These are phyloP conservation scores for Talaromyces stipitatus DNA, from an alignment of 495 filamentous ascomycete species.

Conservation along the genomic window DNA sequence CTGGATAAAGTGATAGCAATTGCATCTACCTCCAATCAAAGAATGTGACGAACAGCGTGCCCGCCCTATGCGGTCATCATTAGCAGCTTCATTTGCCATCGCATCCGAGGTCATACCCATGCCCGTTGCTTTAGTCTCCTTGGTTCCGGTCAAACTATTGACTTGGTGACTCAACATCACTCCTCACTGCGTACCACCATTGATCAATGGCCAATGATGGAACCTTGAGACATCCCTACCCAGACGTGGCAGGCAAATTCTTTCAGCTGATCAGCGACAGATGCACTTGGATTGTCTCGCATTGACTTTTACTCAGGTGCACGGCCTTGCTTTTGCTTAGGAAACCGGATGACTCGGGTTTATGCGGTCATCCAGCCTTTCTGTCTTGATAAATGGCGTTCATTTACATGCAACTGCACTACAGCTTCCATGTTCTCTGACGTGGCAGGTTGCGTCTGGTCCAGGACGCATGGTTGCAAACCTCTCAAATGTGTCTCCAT, in stretches of 20 bases:
- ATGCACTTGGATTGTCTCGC: slow-evolving; percentile 41
- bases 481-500: slow-evolving; percentile 1
- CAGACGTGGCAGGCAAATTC: slow-evolving; percentile 15
- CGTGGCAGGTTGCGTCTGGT: slow-evolving; percentile 40
- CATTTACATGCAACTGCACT: slow-evolving; percentile 38
- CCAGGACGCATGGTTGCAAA: slow-evolving; percentile 9
- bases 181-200: slow-evolving; percentile 1
- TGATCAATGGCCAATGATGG: slow-evolving; percentile 3
- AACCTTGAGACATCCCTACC: neutral
- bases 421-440: slow-evolving; percentile 40
- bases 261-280: slow-evolving; percentile 42
- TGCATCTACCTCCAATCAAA: slow-evolving; percentile 6
- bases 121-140: neutral
- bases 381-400: slow-evolving; percentile 33
- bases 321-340: slow-evolving; percentile 16
- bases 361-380: slow-evolving; percentile 26
- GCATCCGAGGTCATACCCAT: neutral
- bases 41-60: neutral
- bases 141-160: neutral
- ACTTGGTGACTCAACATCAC: neutral
- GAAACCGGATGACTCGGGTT: neutral
- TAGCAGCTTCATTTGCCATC: neutral
- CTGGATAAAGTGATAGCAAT: slow-evolving; percentile 1
- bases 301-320: slow-evolving; percentile 37
- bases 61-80: neutral